phyloP scores from a whole-genome alignment of 805 yeast species.

The Starmerella floricola region DNA sequence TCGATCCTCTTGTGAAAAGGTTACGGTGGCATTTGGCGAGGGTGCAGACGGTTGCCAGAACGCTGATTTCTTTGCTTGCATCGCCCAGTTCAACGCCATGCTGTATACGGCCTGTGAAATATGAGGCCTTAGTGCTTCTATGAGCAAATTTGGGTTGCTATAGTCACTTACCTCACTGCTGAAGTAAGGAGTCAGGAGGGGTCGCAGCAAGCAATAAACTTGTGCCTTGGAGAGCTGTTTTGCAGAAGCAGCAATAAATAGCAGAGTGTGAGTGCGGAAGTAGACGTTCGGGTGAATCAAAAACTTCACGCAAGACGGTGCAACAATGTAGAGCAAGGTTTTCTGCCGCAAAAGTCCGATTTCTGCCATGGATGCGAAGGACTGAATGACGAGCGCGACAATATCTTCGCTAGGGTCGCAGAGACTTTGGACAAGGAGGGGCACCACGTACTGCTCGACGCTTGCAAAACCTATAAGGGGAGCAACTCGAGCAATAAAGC shows the following conservation, averaged over 20 bases:
- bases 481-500: constrained; percentile 59
- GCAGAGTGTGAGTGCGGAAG: constrained; percentile 59
- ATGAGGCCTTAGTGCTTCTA: constrained; percentile 51
- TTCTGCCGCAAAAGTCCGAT: constrained; percentile 44
- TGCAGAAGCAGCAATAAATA: constrained; percentile 50
- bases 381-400: constrained; percentile 55
- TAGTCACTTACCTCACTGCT: constrained; percentile 64
- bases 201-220: constrained; percentile 68
- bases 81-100: constrained; percentile 57
- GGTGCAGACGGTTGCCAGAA: constrained; percentile 51
- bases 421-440: constrained; percentile 69
- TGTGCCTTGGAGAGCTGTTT: constrained; percentile 62
- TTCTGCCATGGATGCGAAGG: constrained; percentile 43
- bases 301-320: constrained; percentile 42
- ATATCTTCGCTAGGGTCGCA: constrained; percentile 67
- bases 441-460: constrained; percentile 77
- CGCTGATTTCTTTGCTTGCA: constrained; percentile 46
- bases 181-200: constrained; percentile 63
- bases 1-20: constrained; percentile 26
- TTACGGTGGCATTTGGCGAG: constrained; percentile 3
- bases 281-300: constrained; percentile 78
- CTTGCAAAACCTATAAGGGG: constrained; percentile 71
- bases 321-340: constrained; percentile 41
- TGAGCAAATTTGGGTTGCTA: constrained; percentile 51
- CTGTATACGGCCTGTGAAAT: constrained; percentile 54